Evolutionary conservation across 2,329 filamentous ascomycete genomes (phyloP), one percentile per base, ranked within the genome.

Genomic region (Trichothecium roseum): DNA sequence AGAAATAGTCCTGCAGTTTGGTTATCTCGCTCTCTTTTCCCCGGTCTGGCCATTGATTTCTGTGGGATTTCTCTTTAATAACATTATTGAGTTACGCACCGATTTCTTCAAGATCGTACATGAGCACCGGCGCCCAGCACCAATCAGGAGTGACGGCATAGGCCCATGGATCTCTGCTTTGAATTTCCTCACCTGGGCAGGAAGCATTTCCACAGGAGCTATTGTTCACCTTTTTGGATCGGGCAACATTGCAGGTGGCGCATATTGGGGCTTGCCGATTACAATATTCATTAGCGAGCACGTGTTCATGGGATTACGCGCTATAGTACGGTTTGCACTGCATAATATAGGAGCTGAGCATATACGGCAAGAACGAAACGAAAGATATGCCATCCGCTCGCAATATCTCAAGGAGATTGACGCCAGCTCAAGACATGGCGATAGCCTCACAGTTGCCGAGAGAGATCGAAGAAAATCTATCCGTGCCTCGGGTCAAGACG

Each of bases 31-130:
- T 0, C 62, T 86, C 4, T 87, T 86, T 54, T 80, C 76, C 1
- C 77, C 82, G 1, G 77, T 84, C 20, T 87, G 82, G 82, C 81
- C 83, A 0, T 62, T 86, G 2, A 81, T 83, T 1, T 73, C 78
- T 0, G 62, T 84, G 16, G 81, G 78, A 0, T 87, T 86, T 53
- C 61, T 86, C 12, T 57, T 84, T 51, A 86, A 86, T 56, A 81
- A 86, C 58, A 84, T 24, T 79, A 62, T 87, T 37, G 82, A 87
- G 54, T 66, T 87, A 8, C 78, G 82, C 8, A 79, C 81, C 3
- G 82, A 87, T 47, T 82, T 84, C 31, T 72, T 83, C 57, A 87
- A 86, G 49, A 81, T 87, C 37, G 83, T 78, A 42, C 64, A 78
- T 17, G 80, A 86, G 49, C 81, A 81, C 61, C 78, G 79, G 42